Percentiles rank a stretch among this genome's conserved stretches.
These are phyloP conservation scores for Aspergillus clavatus DNA, from an alignment of 2,329 filamentous ascomycete genomes.

Conservation along the genomic window DNA sequence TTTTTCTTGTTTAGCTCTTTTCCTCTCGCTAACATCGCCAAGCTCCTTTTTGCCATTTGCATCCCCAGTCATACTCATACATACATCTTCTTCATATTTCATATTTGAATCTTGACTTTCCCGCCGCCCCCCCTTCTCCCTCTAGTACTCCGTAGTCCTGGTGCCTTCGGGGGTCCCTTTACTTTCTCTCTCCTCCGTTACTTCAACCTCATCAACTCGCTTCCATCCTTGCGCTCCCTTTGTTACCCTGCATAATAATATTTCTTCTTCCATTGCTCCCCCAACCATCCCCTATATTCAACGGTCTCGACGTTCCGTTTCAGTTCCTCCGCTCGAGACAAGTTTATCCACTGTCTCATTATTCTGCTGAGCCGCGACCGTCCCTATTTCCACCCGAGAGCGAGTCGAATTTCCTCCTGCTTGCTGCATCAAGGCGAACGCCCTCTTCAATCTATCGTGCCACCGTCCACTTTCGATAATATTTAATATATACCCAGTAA, in stretches of 20 bases:
- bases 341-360: conserved; percentile 9
- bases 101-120: conserved; percentile 5
- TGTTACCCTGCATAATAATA: conserved; percentile 4
- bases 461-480: background rate
- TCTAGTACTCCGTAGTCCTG: too few relatives aligned
- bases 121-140: conserved; percentile 5
- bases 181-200: too few relatives aligned
- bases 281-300: background rate
- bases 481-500: background rate
- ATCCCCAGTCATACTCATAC: too few relatives aligned
- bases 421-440: background rate
- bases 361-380: conserved; percentile 12
- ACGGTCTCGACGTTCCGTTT: conserved; percentile 1
- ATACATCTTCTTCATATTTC: too few relatives aligned
- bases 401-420: background rate
- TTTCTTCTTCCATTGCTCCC: conserved; percentile 1
- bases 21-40: too few relatives aligned
- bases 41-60: too few relatives aligned
- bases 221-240: conserved; percentile 14
- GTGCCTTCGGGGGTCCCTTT: too few relatives aligned
- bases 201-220: conserved; percentile 11
- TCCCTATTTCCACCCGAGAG: conserved; percentile 8
- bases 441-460: background rate
- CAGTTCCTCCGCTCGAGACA: conserved; percentile 6
- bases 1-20: too few relatives aligned